These are phyloP conservation scores for Trifolium subterraneum DNA, from an alignment of 306 rosid genomes.

Conservation along the genomic window DNA sequence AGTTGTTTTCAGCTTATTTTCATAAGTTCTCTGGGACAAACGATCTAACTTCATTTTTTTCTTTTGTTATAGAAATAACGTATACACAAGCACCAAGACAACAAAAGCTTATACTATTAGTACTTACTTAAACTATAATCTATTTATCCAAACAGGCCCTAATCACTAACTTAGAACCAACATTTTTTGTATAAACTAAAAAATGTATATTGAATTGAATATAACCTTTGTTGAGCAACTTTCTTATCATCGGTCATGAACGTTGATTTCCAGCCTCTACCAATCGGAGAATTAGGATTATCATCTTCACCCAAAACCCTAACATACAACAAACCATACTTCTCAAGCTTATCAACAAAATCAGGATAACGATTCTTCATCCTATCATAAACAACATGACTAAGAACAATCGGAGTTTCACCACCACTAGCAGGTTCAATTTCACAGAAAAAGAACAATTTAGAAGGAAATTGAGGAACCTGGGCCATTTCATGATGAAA, in stretches of 20 bases:
- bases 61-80: too few species aligned
- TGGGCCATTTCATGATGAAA: conserved; percentile 94
- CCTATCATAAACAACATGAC: conserved; percentile 76
- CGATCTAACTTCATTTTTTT: too few species aligned
- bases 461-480: conserved; percentile 86
- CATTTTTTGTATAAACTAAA: too few species aligned
- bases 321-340: conserved; percentile 70
- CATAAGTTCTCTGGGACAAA: too few species aligned
- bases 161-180: too few species aligned
- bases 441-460: conserved; percentile 84
- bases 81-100: too few species aligned
- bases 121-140: too few species aligned
- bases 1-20: too few species aligned
- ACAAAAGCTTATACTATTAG: too few species aligned
- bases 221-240: conserved; percentile 77
- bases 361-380: conserved; percentile 75
- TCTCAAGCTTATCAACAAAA: conserved; percentile 71
- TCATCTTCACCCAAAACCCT: conserved; percentile 80
- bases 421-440: conserved; percentile 81
- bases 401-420: conserved; percentile 87
- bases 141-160: too few species aligned
- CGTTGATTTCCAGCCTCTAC: conserved; percentile 97
- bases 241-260: conserved; percentile 75
- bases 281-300: conserved; percentile 82
- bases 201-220: not conserved